Conservation (phyloP, 1,284 basidiomycete species). For the Ustilago bromivora region DNA sequence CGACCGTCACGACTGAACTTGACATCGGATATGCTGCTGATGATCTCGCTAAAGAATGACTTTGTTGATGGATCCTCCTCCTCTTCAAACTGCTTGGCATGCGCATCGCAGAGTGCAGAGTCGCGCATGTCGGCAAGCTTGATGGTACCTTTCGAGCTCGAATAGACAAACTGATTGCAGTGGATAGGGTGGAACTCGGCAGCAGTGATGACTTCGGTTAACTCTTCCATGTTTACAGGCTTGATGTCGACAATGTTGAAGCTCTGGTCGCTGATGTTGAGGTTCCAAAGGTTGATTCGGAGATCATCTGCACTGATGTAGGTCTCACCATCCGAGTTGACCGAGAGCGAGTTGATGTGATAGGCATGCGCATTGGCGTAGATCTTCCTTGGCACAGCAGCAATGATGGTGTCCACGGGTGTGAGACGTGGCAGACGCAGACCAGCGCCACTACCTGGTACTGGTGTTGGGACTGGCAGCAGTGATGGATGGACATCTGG, state of each 20-base stretch:
- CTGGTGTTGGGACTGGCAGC: slow-evolving; percentile 51
- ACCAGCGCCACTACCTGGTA: slow-evolving; percentile 51
- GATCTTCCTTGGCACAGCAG: slow-evolving; percentile 97
- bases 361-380: slow-evolving; percentile 99
- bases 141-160: slow-evolving; percentile 99
- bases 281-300: slow-evolving; percentile 97
- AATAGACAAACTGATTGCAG: slow-evolving; percentile 99
- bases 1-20: slow-evolving; percentile 98
- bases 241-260: slow-evolving; percentile 99
- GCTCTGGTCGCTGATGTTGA: slow-evolving; percentile 97
- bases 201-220: slow-evolving; percentile 99
- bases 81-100: slow-evolving; percentile 85
- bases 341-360: slow-evolving; percentile 99
- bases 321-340: slow-evolving; percentile 99
- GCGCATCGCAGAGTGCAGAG: slow-evolving; percentile 93
- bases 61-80: slow-evolving; percentile 97
- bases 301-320: slow-evolving; percentile 99
- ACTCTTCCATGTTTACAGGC: slow-evolving; percentile 99
- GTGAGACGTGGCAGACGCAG: slow-evolving; percentile 75
- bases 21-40: slow-evolving; percentile 99
- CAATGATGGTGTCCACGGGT: slow-evolving; percentile 96
- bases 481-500: slow-evolving; percentile 56
- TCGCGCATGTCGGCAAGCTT: slow-evolving; percentile 99
- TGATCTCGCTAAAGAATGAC: slow-evolving; percentile 99
- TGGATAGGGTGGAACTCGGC: slow-evolving; percentile 98